phyloP scores from a whole-genome alignment of 257 asterid species.

The Henckelia pumila region DNA sequence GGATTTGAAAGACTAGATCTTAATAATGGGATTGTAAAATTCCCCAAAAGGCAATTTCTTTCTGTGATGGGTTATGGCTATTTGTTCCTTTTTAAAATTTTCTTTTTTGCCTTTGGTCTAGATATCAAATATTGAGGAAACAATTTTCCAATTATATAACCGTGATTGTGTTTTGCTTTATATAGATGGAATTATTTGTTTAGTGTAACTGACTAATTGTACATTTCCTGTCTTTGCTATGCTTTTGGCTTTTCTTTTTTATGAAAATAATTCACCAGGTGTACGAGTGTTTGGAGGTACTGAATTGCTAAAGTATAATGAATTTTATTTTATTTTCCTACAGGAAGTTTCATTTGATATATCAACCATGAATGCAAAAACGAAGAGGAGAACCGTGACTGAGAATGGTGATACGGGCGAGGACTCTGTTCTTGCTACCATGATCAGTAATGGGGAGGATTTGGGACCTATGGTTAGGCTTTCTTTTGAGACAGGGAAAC shows the following conservation, averaged over 20 bases:
- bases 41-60: constrained; percentile 3
- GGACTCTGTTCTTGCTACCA: constrained; percentile 79
- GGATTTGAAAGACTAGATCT: constrained; percentile 28
- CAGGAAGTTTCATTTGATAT: constrained; percentile 24
- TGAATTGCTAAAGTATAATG: constrained; percentile 18
- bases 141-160: background rate
- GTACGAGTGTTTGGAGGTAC: constrained; percentile 4
- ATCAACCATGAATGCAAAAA: constrained; percentile 50
- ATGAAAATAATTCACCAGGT: background rate
- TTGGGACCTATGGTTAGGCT: constrained; percentile 89
- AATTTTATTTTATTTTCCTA: constrained; percentile 14
- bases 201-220: background rate
- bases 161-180: background rate
- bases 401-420: constrained; percentile 76
- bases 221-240: background rate
- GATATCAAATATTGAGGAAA: background rate
- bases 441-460: constrained; percentile 83
- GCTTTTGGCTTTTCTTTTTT: background rate
- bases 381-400: constrained; percentile 55
- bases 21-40: background rate
- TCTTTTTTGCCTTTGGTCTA: background rate
- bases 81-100: background rate
- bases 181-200: background rate
- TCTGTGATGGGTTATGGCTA: background rate
- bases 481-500: constrained; percentile 73